These are phyloP conservation scores for Trichoderma atroviride DNA, from an alignment of 2,329 filamentous ascomycete genomes.

Conservation along the genomic window DNA sequence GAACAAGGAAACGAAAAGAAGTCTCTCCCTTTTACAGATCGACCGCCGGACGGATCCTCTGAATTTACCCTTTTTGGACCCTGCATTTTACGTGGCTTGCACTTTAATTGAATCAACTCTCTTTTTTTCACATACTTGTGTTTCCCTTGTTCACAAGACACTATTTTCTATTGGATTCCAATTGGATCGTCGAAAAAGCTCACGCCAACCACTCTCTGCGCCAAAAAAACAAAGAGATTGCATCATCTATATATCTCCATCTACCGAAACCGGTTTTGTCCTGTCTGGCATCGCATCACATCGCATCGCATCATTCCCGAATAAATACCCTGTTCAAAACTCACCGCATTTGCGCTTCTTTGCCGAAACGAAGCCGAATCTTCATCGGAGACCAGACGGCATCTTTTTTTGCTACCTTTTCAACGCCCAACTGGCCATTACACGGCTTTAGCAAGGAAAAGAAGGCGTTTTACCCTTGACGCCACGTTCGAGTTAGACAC, in stretches of 20 bases:
- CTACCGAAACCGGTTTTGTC: background rate
- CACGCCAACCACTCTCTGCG: background rate
- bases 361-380: background rate
- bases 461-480: conserved; percentile 4
- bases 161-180: conserved; percentile 24
- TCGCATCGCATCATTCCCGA: conserved; percentile 3
- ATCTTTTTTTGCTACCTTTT: background rate
- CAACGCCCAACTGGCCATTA: background rate
- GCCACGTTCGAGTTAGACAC: conserved; percentile 20
- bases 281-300: conserved; percentile 22
- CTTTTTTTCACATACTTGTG: conserved; percentile 7
- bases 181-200: background rate
- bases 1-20: background rate
- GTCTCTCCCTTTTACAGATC: conserved; percentile 8
- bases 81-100: conserved; percentile 14
- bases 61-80: conserved; percentile 1
- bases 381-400: background rate
- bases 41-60: conserved; percentile 26
- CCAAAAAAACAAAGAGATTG: background rate
- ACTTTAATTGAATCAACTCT: background rate
- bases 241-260: background rate
- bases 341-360: conserved; percentile 15
- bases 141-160: background rate
- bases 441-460: background rate
- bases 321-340: background rate